These are phyloP conservation scores for Aleurites moluccanus DNA, from an alignment of 441 rosid genomes.

Conservation along the genomic window DNA sequence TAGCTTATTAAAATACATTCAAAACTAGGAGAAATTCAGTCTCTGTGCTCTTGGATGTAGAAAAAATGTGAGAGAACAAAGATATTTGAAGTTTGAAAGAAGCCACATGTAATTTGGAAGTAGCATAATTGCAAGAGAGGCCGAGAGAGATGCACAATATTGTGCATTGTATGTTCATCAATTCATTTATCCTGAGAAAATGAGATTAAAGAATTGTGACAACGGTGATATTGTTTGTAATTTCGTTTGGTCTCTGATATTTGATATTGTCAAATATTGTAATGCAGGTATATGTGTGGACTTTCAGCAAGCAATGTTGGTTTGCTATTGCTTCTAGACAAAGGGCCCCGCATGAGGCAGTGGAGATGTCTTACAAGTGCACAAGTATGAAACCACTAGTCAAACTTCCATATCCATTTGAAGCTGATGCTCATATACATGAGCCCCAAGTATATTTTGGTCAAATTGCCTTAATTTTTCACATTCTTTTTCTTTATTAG, in stretches of 20 bases:
- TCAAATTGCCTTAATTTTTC: constrained; percentile 25
- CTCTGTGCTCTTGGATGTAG: background rate
- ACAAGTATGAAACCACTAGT: constrained; percentile 49
- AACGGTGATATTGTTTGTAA: background rate
- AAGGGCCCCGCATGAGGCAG: constrained; percentile 60
- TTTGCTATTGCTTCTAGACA: constrained; percentile 76
- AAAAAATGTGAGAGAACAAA: background rate
- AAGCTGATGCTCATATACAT: constrained; percentile 26
- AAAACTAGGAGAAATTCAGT: background rate
- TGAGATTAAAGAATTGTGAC: background rate
- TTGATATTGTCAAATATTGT: constrained; percentile 19
- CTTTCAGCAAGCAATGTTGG: constrained; percentile 62
- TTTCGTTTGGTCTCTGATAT: background rate
- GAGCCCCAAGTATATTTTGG: constrained; percentile 30
- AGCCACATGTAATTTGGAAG: background rate
- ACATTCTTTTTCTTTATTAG: constrained; percentile 29
- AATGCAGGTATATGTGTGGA: constrained; percentile 62
- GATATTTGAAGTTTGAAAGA: background rate
- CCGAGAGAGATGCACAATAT: background rate
- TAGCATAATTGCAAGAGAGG: background rate
- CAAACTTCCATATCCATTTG: constrained; percentile 20
- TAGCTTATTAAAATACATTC: background rate
- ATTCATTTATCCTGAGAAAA: background rate
- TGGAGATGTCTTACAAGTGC: constrained; percentile 85
- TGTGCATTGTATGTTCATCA: background rate